Conservation (phyloP, 768 basidiomycete genomes). For the Mycena haematopus region DNA sequence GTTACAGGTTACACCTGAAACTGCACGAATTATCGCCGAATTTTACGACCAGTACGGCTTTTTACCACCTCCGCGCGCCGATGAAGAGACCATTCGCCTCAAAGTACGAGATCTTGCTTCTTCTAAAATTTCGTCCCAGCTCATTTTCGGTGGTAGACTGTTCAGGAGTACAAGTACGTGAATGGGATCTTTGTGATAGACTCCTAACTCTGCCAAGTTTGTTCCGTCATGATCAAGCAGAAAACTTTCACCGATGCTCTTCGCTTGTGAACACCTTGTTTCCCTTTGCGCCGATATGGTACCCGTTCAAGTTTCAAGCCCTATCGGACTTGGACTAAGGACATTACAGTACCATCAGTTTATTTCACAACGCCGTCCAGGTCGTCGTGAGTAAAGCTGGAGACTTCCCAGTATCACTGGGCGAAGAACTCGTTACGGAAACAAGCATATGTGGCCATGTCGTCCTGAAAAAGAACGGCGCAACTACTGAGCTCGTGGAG, state of each 20-base stretch:
- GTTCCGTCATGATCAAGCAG: slow-evolving; percentile 15
- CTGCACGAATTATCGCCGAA: slow-evolving; percentile 17
- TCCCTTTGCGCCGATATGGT: slow-evolving; percentile 7
- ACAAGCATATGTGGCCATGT: slow-evolving; percentile 25
- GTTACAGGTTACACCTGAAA: slow-evolving; percentile 11
- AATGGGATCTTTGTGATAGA: background rate
- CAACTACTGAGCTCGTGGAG: slow-evolving; percentile 10
- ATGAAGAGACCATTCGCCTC: slow-evolving; percentile 11
- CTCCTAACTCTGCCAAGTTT: slow-evolving; percentile 4
- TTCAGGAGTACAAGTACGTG: slow-evolving; percentile 25
- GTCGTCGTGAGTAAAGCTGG: background rate
- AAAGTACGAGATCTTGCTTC: background rate
- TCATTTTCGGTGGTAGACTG: background rate
- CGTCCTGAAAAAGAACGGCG: slow-evolving; percentile 18
- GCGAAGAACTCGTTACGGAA: slow-evolving; percentile 10
- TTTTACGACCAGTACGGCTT: slow-evolving; percentile 21
- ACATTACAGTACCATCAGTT: slow-evolving; percentile 5
- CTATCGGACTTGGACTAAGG: background rate
- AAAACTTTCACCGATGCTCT: slow-evolving; percentile 20
- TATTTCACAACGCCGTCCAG: slow-evolving; percentile 25
- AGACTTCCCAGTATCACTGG: background rate
- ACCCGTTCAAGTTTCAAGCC: background rate
- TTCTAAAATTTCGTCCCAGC: background rate
- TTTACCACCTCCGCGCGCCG: slow-evolving; percentile 23
- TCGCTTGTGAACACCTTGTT: slow-evolving; percentile 19